Evolutionary conservation across 768 basidiomycete genomes (phyloP).

Genomic region (Leucosporidium creatinivorum): DNA sequence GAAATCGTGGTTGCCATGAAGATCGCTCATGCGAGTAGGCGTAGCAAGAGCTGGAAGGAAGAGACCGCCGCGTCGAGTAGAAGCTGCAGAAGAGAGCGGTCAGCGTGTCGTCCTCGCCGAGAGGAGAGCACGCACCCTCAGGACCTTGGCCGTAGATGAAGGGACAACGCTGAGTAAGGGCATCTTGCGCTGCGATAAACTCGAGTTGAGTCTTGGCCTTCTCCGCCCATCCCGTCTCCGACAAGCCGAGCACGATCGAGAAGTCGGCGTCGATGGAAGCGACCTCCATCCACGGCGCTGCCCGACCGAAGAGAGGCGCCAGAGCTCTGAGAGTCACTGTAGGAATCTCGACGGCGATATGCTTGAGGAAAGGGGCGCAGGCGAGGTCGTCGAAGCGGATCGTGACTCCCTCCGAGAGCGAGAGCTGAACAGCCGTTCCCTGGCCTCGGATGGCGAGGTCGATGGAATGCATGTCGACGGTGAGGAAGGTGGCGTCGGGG

Average conservation of each 20-base stretch:
- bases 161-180: conserved; percentile 48
- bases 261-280: conserved; percentile 26
- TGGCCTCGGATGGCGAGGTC: conserved; percentile 55
- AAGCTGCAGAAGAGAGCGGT: not conserved
- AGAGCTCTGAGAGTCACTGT: conserved; percentile 5
- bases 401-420: conserved; percentile 55
- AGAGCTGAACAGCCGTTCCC: conserved; percentile 52
- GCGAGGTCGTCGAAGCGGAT: conserved; percentile 70
- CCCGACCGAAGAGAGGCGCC: conserved; percentile 15
- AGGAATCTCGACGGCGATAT: conserved; percentile 17
- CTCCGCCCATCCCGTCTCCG: conserved; percentile 54
- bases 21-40: not conserved
- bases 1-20: not conserved
- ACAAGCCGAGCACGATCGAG: conserved; percentile 59
- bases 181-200: conserved; percentile 67
- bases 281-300: conserved; percentile 32
- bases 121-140: not conserved
- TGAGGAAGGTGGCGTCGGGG: conserved; percentile 86
- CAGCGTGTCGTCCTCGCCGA: not conserved
- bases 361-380: conserved; percentile 58
- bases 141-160: conserved; percentile 10
- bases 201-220: conserved; percentile 52
- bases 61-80: not conserved
- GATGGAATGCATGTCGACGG: conserved; percentile 53
- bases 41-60: conserved; percentile 6